phyloP scores from a whole-genome alignment of 257 asterid species.

The Salvia rosmarinus region DNA sequence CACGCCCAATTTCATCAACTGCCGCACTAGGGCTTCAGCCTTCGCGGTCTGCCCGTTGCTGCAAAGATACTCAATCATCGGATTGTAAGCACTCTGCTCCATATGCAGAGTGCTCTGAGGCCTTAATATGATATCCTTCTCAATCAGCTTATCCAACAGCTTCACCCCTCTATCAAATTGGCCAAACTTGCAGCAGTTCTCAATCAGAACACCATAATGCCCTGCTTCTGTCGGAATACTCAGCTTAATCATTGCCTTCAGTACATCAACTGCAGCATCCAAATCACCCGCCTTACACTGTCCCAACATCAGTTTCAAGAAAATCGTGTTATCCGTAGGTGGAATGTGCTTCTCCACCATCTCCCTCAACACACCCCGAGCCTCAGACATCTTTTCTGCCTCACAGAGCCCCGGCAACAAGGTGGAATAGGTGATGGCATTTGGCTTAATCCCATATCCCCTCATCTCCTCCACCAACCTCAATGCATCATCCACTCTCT shows the following conservation, averaged over 20 bases:
- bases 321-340: constrained; percentile 67
- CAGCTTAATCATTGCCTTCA: constrained; percentile 80
- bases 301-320: constrained; percentile 58
- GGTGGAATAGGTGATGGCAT: constrained; percentile 73
- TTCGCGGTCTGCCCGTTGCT: constrained; percentile 70
- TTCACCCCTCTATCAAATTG: constrained; percentile 64
- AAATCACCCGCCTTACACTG: constrained; percentile 78
- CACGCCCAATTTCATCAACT: constrained; percentile 91
- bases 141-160: constrained; percentile 75
- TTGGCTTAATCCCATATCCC: constrained; percentile 68
- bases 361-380: constrained; percentile 63
- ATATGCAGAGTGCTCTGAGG: constrained; percentile 62
- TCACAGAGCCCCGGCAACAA: constrained; percentile 85
- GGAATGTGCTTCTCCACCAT: constrained; percentile 67
- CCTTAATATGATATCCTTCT: constrained; percentile 73
- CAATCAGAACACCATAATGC: constrained; percentile 82
- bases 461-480: constrained; percentile 85
- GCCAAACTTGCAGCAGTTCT: constrained; percentile 80
- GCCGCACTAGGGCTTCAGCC: constrained; percentile 79
- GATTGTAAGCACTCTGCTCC: constrained; percentile 82
- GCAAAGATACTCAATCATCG: constrained; percentile 78
- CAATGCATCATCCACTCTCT: constrained; percentile 75
- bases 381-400: constrained; percentile 79
- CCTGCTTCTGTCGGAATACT: constrained; percentile 91
- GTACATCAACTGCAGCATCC: constrained; percentile 78